phyloP scores from a whole-genome alignment of 352 stramenopile species.

The Phytopythium mirpurense region DNA sequence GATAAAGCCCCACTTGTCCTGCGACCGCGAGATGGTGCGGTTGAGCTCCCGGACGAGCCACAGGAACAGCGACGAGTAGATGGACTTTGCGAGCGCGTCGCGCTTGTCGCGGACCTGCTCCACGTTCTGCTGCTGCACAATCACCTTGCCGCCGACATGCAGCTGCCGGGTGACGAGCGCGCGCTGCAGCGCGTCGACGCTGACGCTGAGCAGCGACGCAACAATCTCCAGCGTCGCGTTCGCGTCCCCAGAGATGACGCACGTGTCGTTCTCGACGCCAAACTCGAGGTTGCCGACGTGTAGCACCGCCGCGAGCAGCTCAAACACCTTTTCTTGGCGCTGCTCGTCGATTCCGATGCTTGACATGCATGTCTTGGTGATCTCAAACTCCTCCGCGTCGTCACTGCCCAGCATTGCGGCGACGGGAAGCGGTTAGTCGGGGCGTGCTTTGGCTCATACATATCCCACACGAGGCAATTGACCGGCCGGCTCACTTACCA shows the following conservation, averaged over 20 bases:
- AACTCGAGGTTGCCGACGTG: slow-evolving; percentile 88
- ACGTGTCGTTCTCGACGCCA: slow-evolving; percentile 75
- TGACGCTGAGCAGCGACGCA: slow-evolving; percentile 73
- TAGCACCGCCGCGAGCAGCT: slow-evolving; percentile 81
- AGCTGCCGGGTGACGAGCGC: slow-evolving; percentile 80
- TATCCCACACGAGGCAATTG: background rate
- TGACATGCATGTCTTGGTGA: slow-evolving; percentile 79
- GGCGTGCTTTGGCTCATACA: too few relatives aligned
- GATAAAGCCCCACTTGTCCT: slow-evolving; percentile 90
- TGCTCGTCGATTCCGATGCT: slow-evolving; percentile 85
- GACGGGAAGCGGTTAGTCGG: background rate
- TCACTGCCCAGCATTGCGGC: slow-evolving; percentile 21
- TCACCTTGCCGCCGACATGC: slow-evolving; percentile 87
- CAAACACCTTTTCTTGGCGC: slow-evolving; percentile 81
- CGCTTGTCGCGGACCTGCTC: slow-evolving; percentile 87
- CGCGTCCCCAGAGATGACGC: slow-evolving; percentile 47
- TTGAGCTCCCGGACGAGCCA: slow-evolving; percentile 91
- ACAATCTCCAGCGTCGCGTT: slow-evolving; percentile 50
- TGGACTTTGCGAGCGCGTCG: slow-evolving; percentile 88
- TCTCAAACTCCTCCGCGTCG: slow-evolving; percentile 81
- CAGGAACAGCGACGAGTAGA: slow-evolving; percentile 92
- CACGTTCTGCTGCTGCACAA: slow-evolving; percentile 85
- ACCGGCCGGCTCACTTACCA: slow-evolving; percentile 28
- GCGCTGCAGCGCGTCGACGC: slow-evolving; percentile 60
- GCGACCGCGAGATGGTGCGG: slow-evolving; percentile 75